Percentiles rank a stretch among this genome's conserved stretches.
phyloP scores from a whole-genome alignment of 352 stramenopile species.

The Phytophthora citricola region DNA sequence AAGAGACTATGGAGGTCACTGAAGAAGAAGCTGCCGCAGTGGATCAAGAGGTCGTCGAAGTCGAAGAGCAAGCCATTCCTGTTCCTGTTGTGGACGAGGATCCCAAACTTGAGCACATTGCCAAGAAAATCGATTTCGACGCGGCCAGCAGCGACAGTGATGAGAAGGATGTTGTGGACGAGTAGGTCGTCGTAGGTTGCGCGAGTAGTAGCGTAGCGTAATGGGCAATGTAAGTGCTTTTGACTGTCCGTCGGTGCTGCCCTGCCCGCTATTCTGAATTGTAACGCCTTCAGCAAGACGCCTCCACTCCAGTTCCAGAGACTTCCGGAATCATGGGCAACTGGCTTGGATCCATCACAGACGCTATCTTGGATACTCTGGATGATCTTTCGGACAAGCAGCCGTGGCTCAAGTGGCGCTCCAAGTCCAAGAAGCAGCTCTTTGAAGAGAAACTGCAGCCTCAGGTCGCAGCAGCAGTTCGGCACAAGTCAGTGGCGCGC shows the following conservation, averaged over 20 bases:
- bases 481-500: slow-evolving; percentile 34
- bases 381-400: slow-evolving; percentile 12
- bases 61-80: slow-evolving; percentile 14
- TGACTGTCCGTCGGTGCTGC: not conserved
- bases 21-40: not conserved
- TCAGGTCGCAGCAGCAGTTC: slow-evolving; percentile 18
- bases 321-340: slow-evolving; percentile 23
- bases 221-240: slow-evolving; percentile 23
- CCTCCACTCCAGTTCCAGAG: not conserved
- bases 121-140: slow-evolving; percentile 51
- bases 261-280: slow-evolving; percentile 21
- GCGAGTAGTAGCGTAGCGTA: slow-evolving; percentile 21
- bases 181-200: slow-evolving; percentile 20
- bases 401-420: slow-evolving; percentile 19
- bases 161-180: slow-evolving; percentile 23
- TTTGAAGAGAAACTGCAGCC: slow-evolving; percentile 38
- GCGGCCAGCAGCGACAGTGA: slow-evolving; percentile 42
- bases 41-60: slow-evolving; percentile 5
- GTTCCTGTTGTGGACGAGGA: slow-evolving; percentile 24
- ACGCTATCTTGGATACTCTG: slow-evolving; percentile 14
- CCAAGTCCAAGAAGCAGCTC: slow-evolving; percentile 31
- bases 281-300: slow-evolving; percentile 2
- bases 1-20: slow-evolving; percentile 2
- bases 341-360: slow-evolving; percentile 9
- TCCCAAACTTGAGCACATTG: slow-evolving; percentile 22